These are phyloP conservation scores for Phellopilus nigrolimitatus DNA, from an alignment of 1,284 basidiomycete genomes.

Conservation along the genomic window DNA sequence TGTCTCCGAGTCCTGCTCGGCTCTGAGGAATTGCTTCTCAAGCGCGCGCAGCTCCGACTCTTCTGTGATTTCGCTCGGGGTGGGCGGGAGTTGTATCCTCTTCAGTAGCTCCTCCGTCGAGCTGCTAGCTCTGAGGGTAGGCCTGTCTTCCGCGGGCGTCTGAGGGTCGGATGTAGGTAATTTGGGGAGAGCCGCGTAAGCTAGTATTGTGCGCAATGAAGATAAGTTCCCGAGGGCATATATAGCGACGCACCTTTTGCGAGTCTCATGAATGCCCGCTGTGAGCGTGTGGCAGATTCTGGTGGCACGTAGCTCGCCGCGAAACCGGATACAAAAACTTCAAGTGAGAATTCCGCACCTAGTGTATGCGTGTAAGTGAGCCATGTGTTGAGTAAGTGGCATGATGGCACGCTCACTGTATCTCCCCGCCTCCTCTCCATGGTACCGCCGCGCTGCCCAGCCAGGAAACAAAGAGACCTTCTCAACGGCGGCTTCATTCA, in stretches of 20 bases:
- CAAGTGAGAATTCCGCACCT: slow-evolving; percentile 51
- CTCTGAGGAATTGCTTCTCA: slow-evolving; percentile 38
- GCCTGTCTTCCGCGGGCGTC: slow-evolving; percentile 20
- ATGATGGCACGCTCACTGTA: slow-evolving; percentile 16
- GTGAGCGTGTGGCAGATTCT: slow-evolving; percentile 64
- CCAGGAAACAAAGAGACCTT: slow-evolving; percentile 37
- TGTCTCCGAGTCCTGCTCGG: slow-evolving; percentile 27
- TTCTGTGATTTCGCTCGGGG: slow-evolving; percentile 54
- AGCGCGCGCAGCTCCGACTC: slow-evolving; percentile 51
- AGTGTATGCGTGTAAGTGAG: too few relatives aligned
- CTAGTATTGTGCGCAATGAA: slow-evolving; percentile 32
- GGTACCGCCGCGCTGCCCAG: slow-evolving; percentile 37
- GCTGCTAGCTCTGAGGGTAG: slow-evolving; percentile 29
- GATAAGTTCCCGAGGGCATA: slow-evolving; percentile 5
- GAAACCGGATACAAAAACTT: slow-evolving; percentile 72
- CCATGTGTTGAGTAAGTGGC: too few relatives aligned
- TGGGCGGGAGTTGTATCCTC: slow-evolving; percentile 47
- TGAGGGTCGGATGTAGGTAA: slow-evolving; percentile 27
- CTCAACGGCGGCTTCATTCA: slow-evolving; percentile 28
- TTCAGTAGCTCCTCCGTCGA: slow-evolving; percentile 47
- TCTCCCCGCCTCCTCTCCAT: slow-evolving; percentile 15
- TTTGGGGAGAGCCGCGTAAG: slow-evolving; percentile 61
- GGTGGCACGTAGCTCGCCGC: slow-evolving; percentile 58
- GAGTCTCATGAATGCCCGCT: slow-evolving; percentile 68
- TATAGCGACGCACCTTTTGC: slow-evolving; percentile 56